Percentiles rank a stretch among this genome's conserved stretches.
Conservation (phyloP, 345 rosid species). For the Corchorus capsularis region DNA sequence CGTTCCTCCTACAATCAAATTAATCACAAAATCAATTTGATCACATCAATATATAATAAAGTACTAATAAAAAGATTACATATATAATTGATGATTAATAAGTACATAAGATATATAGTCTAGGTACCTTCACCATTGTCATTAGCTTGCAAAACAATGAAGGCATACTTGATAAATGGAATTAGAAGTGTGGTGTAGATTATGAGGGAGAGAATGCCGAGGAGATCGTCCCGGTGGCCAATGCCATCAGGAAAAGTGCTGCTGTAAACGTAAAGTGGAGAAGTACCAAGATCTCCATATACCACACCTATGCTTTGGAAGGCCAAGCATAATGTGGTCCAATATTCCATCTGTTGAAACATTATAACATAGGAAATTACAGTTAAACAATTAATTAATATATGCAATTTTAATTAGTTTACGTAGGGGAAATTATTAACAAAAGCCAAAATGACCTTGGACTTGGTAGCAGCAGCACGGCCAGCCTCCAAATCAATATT, state of each 20-base stretch:
- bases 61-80: no score
- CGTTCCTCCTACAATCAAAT: conserved; percentile 57
- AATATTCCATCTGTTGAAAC: background rate
- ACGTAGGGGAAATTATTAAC: no score
- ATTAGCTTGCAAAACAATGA: conserved; percentile 19
- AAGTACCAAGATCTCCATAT: conserved; percentile 22
- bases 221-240: background rate
- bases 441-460: no score
- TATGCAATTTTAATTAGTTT: no score
- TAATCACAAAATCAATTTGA: no score
- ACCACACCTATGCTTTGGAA: conserved; percentile 25
- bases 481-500: no score
- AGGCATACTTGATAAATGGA: conserved; percentile 16
- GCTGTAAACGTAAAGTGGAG: conserved; percentile 12
- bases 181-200: conserved; percentile 18
- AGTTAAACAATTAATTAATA: no score
- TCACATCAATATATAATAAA: no score
- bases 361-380: background rate
- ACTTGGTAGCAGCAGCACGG: no score
- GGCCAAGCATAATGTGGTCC: conserved; percentile 18
- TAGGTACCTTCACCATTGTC: conserved; percentile 26
- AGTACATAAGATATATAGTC: no score
- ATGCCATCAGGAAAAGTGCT: conserved; percentile 2
- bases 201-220: conserved; percentile 21
- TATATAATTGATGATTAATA: no score